A percentile compares a stretch with the other conserved stretches of the same genome.
Conservation (phyloP, 2,329 filamentous ascomycete genomes). For the Colletotrichum sp. region DNA sequence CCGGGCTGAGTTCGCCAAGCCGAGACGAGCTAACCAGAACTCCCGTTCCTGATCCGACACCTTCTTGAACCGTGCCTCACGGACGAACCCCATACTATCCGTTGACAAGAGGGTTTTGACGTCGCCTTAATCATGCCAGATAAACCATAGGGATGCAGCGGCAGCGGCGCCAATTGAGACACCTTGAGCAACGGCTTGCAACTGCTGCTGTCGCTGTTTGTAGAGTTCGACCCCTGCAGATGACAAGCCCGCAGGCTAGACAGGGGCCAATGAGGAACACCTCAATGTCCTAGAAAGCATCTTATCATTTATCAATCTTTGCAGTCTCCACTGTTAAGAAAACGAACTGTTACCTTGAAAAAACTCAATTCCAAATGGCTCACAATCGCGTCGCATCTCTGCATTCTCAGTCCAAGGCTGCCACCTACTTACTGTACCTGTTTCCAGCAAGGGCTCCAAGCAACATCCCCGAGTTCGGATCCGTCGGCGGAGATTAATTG, state of each 20-base stretch:
- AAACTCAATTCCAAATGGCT: not conserved
- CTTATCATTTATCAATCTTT: not conserved
- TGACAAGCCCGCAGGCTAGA: not conserved
- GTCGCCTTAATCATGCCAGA: not conserved
- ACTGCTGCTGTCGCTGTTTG: not conserved
- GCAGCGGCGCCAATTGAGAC: not conserved
- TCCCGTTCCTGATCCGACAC: constrained; percentile 3
- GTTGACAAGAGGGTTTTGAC: not conserved
- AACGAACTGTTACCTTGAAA: not conserved
- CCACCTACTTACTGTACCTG: not conserved
- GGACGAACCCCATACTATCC: not conserved
- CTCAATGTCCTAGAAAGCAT: not conserved
- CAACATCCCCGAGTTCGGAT: not conserved
- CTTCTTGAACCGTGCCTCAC: not conserved
- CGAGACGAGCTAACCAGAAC: constrained; percentile 1
- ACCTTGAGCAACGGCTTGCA: not conserved
- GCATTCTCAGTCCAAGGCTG: not conserved
- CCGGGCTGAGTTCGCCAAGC: not conserved
- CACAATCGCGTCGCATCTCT: not conserved
- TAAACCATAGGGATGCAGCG: not conserved
- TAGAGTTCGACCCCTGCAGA: not conserved
- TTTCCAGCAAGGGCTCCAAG: not conserved
- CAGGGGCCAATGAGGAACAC: not conserved
- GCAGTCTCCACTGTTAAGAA: not conserved
- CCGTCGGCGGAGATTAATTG: not conserved